Conservation (phyloP, 179 eudicot species). For the Heliamphora pulchella region DNA sequence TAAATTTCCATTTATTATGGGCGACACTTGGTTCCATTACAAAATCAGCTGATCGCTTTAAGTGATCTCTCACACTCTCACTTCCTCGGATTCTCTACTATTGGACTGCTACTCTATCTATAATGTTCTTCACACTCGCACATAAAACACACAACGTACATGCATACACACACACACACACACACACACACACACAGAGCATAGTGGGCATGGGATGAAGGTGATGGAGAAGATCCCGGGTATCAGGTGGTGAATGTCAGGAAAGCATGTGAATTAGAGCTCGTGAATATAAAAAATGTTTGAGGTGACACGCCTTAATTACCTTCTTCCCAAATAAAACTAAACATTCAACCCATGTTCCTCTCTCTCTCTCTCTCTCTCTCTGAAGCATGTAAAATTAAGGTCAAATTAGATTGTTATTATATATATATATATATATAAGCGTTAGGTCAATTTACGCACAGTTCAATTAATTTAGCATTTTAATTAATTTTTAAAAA, state of each 20-base stretch:
- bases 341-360: neutral
- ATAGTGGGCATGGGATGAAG: conserved; percentile 29
- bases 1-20: too few relatives aligned
- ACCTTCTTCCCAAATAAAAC: too few relatives aligned
- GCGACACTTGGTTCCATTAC: too few relatives aligned
- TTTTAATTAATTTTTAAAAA: too few relatives aligned
- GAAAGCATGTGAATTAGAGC: conserved; percentile 31
- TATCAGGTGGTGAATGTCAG: conserved; percentile 26
- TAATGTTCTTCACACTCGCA: neutral
- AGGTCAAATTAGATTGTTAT: too few relatives aligned
- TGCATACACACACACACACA: neutral
- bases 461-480: too few relatives aligned
- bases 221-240: conserved; percentile 22
- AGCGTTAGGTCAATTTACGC: too few relatives aligned
- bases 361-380: neutral
- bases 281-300: conserved; percentile 27
- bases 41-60: neutral
- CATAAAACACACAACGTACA: neutral
- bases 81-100: conserved; percentile 17
- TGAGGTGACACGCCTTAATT: conserved; percentile 22
- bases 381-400: too few relatives aligned
- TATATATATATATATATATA: too few relatives aligned
- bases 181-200: neutral
- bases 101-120: neutral
- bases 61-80: neutral